A percentile compares a stretch with the other conserved stretches of the same genome.
These are phyloP conservation scores for Apiospora saccharicola DNA, from an alignment of 2,329 filamentous ascomycete genomes.

Conservation along the genomic window DNA sequence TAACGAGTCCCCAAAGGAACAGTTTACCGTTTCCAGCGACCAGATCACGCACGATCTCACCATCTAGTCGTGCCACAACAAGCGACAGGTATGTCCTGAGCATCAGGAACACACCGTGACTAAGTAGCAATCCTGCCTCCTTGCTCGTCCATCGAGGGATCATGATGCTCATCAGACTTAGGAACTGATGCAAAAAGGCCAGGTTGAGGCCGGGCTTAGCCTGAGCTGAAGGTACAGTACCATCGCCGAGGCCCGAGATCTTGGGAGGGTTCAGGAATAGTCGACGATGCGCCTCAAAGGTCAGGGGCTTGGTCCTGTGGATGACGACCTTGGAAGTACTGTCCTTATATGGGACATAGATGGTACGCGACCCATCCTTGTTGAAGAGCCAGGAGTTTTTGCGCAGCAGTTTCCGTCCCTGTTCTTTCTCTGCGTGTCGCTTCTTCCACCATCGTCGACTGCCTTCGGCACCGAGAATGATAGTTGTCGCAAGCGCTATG, in stretches of 20 bases:
- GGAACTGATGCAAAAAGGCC: slow-evolving; percentile 94
- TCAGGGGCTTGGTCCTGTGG: slow-evolving; percentile 86
- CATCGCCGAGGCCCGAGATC: slow-evolving; percentile 78
- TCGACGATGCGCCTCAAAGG: slow-evolving; percentile 93
- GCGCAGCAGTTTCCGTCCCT: slow-evolving; percentile 81
- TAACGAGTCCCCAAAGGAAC: slow-evolving; percentile 87
- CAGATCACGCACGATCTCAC: slow-evolving; percentile 93
- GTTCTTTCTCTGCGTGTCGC: slow-evolving; percentile 78
- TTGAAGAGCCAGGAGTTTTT: slow-evolving; percentile 92
- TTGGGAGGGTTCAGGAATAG: slow-evolving; percentile 92
- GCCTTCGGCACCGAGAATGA: slow-evolving; percentile 81
- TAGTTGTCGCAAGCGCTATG: slow-evolving; percentile 76
- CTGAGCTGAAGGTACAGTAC: slow-evolving; percentile 82
- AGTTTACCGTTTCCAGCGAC: slow-evolving; percentile 92
- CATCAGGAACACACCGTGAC: slow-evolving; percentile 89
- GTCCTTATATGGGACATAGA: slow-evolving; percentile 92
- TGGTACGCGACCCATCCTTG: slow-evolving; percentile 93
- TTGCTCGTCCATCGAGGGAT: slow-evolving; percentile 95
- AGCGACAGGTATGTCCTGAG: slow-evolving; percentile 93
- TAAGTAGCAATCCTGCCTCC: slow-evolving; percentile 87
- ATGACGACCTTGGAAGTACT: slow-evolving; percentile 91
- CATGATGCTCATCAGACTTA: slow-evolving; percentile 97
- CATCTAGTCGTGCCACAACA: slow-evolving; percentile 90
- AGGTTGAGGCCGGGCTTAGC: slow-evolving; percentile 95
- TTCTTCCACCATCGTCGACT: slow-evolving; percentile 79